Base-by-base conservation (phyloP, 148 eudicot species). In the Camellia granthamiana region DNA sequence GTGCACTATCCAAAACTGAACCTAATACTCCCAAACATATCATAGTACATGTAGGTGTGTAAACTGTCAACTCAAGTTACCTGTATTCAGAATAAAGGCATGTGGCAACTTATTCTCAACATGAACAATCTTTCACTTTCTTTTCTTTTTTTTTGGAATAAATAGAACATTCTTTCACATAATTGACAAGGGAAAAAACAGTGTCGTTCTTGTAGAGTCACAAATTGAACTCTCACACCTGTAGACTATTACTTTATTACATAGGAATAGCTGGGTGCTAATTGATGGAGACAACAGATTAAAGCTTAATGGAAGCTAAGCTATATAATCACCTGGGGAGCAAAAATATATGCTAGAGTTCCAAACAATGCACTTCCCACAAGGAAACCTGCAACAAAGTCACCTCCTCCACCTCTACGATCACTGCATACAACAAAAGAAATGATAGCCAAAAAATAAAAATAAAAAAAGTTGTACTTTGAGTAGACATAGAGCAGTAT, bases 281-380 rank as follows among this genome's bases (percentile, higher is more conserved):
- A 47, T 49, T 55, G 55, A 0, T 0, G 23, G 52, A 44, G 55
- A 76, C 8, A 7, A 64, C 44, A 64, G 2, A 61, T 3, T 62
- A 61, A 63, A 49, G 54, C 38, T 44, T 61, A 9, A 49, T 21
- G 3, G 7, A 52, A 69, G 64, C 59, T 21, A 52, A 69, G 64
- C 59, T 21, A 54, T 43, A 72, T 55, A 81, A 83, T 82, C 77
- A 94, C 97, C 97, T 94, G 94, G 65, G 98, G 98, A 83, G 97
- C 97, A 87, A 92, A 94, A 67, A 94, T 74, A 84, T 92, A 92
- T 7, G 89, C 93, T 72, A 92, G 83, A 76, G 94, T 90, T 82
- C 97, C 97, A 80, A 89, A 92, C 55, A 94, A 66, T n/a, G 93
- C 98, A 82, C 97, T 91, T 67, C 98, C 98, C 7, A 94, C 77